Conservation (phyloP, 768 basidiomycete species). For the Macrolepiota fuliginosa region DNA sequence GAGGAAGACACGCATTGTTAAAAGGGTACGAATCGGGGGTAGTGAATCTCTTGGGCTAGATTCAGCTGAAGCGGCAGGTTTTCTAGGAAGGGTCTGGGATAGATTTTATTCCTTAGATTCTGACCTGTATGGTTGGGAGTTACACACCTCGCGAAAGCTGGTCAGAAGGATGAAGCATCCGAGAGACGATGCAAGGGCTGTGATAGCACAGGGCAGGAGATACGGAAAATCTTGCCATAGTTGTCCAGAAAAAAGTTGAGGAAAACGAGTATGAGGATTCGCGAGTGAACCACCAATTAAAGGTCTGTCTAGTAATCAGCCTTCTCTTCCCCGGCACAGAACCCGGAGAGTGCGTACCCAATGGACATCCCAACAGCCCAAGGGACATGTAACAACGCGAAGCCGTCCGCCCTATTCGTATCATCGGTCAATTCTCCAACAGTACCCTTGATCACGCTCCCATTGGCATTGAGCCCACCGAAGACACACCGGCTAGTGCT, state of each 20-base stretch:
- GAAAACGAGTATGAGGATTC: conserved; percentile 46
- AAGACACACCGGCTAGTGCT: conserved; percentile 41
- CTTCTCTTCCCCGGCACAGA: not conserved
- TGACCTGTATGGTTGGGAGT: too few species aligned
- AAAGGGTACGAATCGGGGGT: not conserved
- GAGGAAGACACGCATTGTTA: not conserved
- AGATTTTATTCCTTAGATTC: too few species aligned
- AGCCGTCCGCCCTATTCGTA: conserved; percentile 36
- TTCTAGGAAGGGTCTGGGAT: too few species aligned
- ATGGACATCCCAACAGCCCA: conserved; percentile 37
- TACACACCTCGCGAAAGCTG: too few species aligned
- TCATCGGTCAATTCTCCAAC: conserved; percentile 42
- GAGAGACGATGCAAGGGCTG: conserved; percentile 28
- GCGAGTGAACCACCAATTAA: conserved; percentile 51
- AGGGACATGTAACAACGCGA: conserved; percentile 37
- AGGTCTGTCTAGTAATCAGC: conserved; percentile 30
- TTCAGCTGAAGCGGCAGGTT: too few species aligned
- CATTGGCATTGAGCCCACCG: conserved; percentile 56
- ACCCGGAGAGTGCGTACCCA: conserved; percentile 23
- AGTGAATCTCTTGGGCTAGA: not conserved
- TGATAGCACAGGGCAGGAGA: conserved; percentile 59
- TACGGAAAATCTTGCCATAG: conserved; percentile 58
- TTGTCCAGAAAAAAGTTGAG: conserved; percentile 32
- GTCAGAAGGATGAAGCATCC: not conserved
- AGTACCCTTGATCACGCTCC: conserved; percentile 46